Conservation (phyloP, 2,329 filamentous ascomycete genomes). For the Botryosphaeria dothidea region DNA sequence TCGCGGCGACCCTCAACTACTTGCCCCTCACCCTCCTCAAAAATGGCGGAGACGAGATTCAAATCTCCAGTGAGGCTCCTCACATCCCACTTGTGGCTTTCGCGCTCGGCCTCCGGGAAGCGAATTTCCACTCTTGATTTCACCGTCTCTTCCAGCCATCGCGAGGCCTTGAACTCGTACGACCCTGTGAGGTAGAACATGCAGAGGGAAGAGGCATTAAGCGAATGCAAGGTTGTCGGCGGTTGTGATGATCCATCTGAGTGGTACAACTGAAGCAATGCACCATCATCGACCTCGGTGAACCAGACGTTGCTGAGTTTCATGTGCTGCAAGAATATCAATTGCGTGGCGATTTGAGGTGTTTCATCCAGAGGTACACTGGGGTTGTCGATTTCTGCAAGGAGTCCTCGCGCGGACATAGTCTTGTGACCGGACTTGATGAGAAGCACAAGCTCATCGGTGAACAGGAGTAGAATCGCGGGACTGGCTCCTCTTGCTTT, state of each 20-base stretch:
- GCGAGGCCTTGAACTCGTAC: slow-evolving; percentile 75
- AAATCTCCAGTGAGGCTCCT: slow-evolving; percentile 63
- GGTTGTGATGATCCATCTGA: slow-evolving; percentile 50
- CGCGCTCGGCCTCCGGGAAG: slow-evolving; percentile 80
- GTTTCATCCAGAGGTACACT: slow-evolving; percentile 48
- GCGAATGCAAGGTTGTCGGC: slow-evolving; percentile 23
- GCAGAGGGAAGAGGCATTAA: slow-evolving; percentile 17
- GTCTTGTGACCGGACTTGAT: slow-evolving; percentile 66
- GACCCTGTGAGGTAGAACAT: slow-evolving; percentile 69
- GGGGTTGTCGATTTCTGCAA: slow-evolving; percentile 83
- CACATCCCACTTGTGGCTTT: slow-evolving; percentile 78
- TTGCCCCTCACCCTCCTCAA: slow-evolving; percentile 67
- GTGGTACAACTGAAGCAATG: slow-evolving; percentile 24
- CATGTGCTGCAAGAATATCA: slow-evolving; percentile 75
- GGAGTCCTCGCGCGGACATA: slow-evolving; percentile 71
- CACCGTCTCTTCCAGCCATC: slow-evolving; percentile 79
- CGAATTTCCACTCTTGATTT: slow-evolving; percentile 85
- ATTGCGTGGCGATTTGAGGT: slow-evolving; percentile 48
- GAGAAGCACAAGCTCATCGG: slow-evolving; percentile 76
- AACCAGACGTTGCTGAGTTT: slow-evolving; percentile 70
- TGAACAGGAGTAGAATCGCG: slow-evolving; percentile 80
- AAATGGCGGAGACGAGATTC: slow-evolving; percentile 65
- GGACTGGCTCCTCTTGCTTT: slow-evolving; percentile 43
- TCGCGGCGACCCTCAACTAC: slow-evolving; percentile 65
- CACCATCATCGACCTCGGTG: slow-evolving; percentile 54